Evolutionary conservation across 2,329 filamentous ascomycete genomes (phyloP), one percentile per base, ranked within the genome.

Genomic region (Cladosporium sp.): DNA sequence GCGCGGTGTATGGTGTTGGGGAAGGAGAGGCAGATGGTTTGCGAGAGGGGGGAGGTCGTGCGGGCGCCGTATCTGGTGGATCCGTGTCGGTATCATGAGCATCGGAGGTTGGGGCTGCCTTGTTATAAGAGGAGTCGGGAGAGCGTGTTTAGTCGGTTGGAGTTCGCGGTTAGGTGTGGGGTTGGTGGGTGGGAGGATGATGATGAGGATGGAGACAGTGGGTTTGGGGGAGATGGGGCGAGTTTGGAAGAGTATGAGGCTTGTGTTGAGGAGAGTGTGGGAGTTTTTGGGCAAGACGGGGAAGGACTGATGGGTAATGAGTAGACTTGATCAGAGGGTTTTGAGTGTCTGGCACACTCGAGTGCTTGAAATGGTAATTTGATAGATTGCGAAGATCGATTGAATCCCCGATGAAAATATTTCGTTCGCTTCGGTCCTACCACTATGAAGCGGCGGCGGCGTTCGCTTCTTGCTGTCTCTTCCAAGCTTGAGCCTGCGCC

Each of bases 401-500:
- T 32, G 30, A 26, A 54, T 15, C 51, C 21, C 8, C 3, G 4
- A 18, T n/a, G 30, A 32, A n/a, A 21, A 18, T 34, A 24, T n/a
- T 47, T 47, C 41, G 41, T 47, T 21, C 8, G 38, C 14, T 41
- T 7, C 6, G 4, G 15, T 41, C 38, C 38, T 41, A 21, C 34
- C 21, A 54, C 11, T 34, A 64, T 3, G 24, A 57, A 18, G 60
- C 49, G 18, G 34, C 36, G 14, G 58, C 57, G 36, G 32, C 59
- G n/a, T 44, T 41, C 28, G 61, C 32, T 65, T 73, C 78, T 73
- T 86, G 80, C 67, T 80, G 82, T 77, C 90, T 86, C 83, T 96
- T 97, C 92, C 94, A 98, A 71, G 88, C 88, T 78, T 93, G 89
- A 66, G 94, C 93, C 86, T 90, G 90, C 68, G 92, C 89, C 80